Conservation (phyloP, 1,284 basidiomycete genomes). For the Schizophyllum amplum region DNA sequence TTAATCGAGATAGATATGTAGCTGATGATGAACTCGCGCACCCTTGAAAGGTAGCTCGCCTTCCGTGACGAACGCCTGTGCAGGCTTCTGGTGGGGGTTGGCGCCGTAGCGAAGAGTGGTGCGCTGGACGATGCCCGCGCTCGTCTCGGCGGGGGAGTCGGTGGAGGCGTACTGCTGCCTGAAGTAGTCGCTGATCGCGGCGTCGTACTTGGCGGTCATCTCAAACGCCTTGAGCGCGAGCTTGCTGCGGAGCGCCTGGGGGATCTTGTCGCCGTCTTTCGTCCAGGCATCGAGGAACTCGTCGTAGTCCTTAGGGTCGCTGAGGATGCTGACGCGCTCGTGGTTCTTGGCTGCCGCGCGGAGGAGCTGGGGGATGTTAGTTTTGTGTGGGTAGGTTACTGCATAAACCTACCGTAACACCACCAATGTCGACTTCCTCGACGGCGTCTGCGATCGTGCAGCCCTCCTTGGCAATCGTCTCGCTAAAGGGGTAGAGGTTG, state of each 20-base stretch:
- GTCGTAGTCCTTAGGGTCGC: slow-evolving; percentile 90
- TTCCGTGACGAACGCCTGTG: slow-evolving; percentile 89
- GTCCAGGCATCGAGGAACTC: slow-evolving; percentile 77
- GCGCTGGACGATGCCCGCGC: slow-evolving; percentile 70
- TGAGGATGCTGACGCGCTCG: slow-evolving; percentile 86
- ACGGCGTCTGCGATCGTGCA: slow-evolving; percentile 91
- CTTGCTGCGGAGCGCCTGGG: slow-evolving; percentile 60
- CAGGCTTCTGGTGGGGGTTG: slow-evolving; percentile 98
- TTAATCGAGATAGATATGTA: slow-evolving; percentile 1
- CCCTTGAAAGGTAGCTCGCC: slow-evolving; percentile 94
- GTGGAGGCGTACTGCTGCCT: slow-evolving; percentile 86
- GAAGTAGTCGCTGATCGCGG: slow-evolving; percentile 95
- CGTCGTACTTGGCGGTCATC: slow-evolving; percentile 92
- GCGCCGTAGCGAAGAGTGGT: slow-evolving; percentile 91
- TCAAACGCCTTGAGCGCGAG: slow-evolving; percentile 98
- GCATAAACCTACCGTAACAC: slow-evolving; percentile 69
- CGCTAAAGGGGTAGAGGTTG: slow-evolving; percentile 97
- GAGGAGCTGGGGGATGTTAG: slow-evolving; percentile 42
- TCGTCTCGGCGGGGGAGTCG: slow-evolving; percentile 46
- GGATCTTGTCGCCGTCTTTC: slow-evolving; percentile 46
- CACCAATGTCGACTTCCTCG: slow-evolving; percentile 99
- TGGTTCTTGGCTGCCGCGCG: slow-evolving; percentile 99
- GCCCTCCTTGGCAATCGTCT: slow-evolving; percentile 82
- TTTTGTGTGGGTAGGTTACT: background rate
- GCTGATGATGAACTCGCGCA: slow-evolving; percentile 23